phyloP scores from a whole-genome alignment of 495 filamentous ascomycete species.

The Aspergillus panamensis region DNA sequence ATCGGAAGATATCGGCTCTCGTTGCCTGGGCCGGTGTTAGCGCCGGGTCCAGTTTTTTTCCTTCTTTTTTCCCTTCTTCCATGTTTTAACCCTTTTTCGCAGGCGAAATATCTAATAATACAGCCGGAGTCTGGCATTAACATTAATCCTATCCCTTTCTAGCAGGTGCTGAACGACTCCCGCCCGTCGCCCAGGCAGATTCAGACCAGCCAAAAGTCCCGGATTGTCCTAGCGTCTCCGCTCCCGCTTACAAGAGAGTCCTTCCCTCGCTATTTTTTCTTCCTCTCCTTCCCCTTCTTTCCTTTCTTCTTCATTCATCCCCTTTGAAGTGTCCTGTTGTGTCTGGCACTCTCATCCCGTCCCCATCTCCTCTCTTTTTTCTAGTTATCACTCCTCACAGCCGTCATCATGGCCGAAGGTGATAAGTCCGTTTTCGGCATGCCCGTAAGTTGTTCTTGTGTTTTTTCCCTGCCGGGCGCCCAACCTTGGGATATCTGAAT shows the following conservation, averaged over 20 bases:
- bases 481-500: slow-evolving; percentile 9
- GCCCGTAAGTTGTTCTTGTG: slow-evolving; percentile 49
- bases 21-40: slow-evolving; percentile 31
- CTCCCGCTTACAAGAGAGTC: slow-evolving; percentile 44
- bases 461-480: slow-evolving; percentile 7
- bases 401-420: slow-evolving; percentile 47
- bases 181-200: slow-evolving; percentile 12
- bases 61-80: slow-evolving; percentile 19
- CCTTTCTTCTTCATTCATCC: slow-evolving; percentile 35
- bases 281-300: slow-evolving; percentile 35
- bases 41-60: slow-evolving; percentile 24
- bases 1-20: slow-evolving; percentile 47
- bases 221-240: slow-evolving; percentile 32
- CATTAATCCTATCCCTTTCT: slow-evolving; percentile 8
- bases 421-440: slow-evolving; percentile 90
- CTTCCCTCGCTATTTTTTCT: slow-evolving; percentile 40
- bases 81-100: slow-evolving; percentile 10
- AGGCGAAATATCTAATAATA: slow-evolving; percentile 1
- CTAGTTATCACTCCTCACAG: slow-evolving; percentile 39
- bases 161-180: slow-evolving; percentile 5
- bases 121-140: slow-evolving; percentile 1
- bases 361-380: slow-evolving; percentile 43
- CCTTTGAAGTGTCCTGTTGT: slow-evolving; percentile 36
- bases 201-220: slow-evolving; percentile 15
- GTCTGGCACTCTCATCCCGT: slow-evolving; percentile 33